phyloP scores from a whole-genome alignment of 306 rosid species.

The Lathyrus aphaca region DNA sequence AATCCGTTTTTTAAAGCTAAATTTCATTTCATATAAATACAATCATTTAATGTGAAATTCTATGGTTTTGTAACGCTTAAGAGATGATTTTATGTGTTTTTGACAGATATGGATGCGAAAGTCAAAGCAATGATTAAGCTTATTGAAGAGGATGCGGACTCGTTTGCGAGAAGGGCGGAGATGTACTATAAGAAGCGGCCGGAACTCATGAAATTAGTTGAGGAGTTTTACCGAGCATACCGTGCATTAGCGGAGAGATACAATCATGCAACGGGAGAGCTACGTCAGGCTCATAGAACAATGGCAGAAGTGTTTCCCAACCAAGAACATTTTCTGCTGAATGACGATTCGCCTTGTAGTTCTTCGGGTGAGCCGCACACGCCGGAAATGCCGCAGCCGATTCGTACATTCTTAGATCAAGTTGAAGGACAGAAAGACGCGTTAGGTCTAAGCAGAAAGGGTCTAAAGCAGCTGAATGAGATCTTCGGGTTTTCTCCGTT shows the following conservation, averaged over 20 bases:
- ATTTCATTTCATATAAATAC: slow-evolving; percentile 13
- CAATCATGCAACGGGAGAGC: slow-evolving; percentile 93
- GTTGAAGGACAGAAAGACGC: slow-evolving; percentile 64
- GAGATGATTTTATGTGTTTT: slow-evolving; percentile 34
- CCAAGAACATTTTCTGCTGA: slow-evolving; percentile 59
- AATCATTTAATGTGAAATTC: background rate
- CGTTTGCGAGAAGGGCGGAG: slow-evolving; percentile 99
- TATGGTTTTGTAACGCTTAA: slow-evolving; percentile 17
- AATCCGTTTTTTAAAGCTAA: slow-evolving; percentile 3
- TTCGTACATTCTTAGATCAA: slow-evolving; percentile 51
- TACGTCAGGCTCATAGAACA: slow-evolving; percentile 91
- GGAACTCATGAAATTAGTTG: slow-evolving; percentile 93
- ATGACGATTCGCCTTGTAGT: slow-evolving; percentile 68
- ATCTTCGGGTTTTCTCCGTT: slow-evolving; percentile 51
- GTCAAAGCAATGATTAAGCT: slow-evolving; percentile 98
- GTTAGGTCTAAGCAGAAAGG: slow-evolving; percentile 58
- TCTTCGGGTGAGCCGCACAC: slow-evolving; percentile 62
- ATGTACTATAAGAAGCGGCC: slow-evolving; percentile 99
- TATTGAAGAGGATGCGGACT: slow-evolving; percentile 99
- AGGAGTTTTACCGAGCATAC: slow-evolving; percentile 98
- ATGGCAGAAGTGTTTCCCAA: slow-evolving; percentile 95
- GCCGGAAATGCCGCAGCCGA: slow-evolving; percentile 61
- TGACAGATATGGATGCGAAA: slow-evolving; percentile 92
- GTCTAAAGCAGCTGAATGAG: slow-evolving; percentile 74
- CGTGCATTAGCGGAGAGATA: slow-evolving; percentile 99